Percentiles rank a stretch among this genome's conserved stretches.
These are phyloP conservation scores for Melampsora larici-populina DNA, from an alignment of 1,284 basidiomycete genomes.

Conservation along the genomic window DNA sequence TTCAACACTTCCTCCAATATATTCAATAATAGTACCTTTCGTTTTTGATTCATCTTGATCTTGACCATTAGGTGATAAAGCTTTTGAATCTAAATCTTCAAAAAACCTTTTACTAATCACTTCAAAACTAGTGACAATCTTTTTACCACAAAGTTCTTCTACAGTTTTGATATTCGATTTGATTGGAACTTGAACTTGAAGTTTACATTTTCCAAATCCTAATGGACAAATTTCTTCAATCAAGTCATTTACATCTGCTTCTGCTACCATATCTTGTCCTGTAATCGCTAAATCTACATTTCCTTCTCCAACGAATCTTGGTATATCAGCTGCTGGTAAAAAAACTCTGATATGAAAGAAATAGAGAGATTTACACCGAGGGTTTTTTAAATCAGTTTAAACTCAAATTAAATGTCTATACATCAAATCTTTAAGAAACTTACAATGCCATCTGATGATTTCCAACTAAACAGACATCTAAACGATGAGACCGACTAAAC, in stretches of 20 bases:
- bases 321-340: slow-evolving; percentile 94
- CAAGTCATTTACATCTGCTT: slow-evolving; percentile 71
- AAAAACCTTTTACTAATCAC: slow-evolving; percentile 80
- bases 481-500: slow-evolving; percentile 79
- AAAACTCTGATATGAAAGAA: slow-evolving; percentile 67
- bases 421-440: slow-evolving; percentile 50
- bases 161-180: slow-evolving; percentile 66
- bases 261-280: slow-evolving; percentile 94
- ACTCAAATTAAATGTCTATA: too few relatives aligned
- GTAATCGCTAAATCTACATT: slow-evolving; percentile 88
- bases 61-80: slow-evolving; percentile 47
- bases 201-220: slow-evolving; percentile 87
- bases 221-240: slow-evolving; percentile 79
- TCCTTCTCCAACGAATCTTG: slow-evolving; percentile 96
- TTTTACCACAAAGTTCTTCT: slow-evolving; percentile 79
- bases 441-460: slow-evolving; percentile 92
- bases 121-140: slow-evolving; percentile 92
- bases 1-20: slow-evolving; percentile 95
- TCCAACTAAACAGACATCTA: slow-evolving; percentile 86
- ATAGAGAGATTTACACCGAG: not conserved
- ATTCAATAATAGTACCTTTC: slow-evolving; percentile 74
- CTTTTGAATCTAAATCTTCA: slow-evolving; percentile 64
- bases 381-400: not conserved
- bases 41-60: slow-evolving; percentile 53
- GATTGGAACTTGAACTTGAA: slow-evolving; percentile 94